phyloP scores from a whole-genome alignment of 2,329 filamentous ascomycete species.

The Penicillium vulpinum region DNA sequence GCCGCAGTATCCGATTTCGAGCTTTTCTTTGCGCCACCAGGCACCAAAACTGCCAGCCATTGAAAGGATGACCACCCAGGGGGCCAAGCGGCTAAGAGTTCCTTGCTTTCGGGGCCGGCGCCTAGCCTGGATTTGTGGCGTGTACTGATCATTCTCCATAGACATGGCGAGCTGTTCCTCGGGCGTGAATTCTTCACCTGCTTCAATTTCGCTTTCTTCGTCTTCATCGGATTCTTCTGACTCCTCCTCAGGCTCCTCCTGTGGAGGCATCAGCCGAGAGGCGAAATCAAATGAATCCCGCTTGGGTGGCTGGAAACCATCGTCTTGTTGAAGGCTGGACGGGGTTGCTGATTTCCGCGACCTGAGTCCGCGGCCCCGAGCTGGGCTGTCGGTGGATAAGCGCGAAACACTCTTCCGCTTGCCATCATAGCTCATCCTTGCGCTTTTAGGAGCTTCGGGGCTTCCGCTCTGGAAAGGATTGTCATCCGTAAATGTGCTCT shows the following conservation, averaged over 20 bases:
- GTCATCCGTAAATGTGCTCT: conserved; percentile 77
- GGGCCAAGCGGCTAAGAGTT: conserved; percentile 59
- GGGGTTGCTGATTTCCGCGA: conserved; percentile 36
- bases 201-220: conserved; percentile 58
- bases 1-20: conserved; percentile 94
- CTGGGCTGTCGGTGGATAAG: conserved; percentile 36
- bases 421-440: conserved; percentile 37
- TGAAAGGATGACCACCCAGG: conserved; percentile 70
- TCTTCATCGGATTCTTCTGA: conserved; percentile 47
- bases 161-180: conserved; percentile 83
- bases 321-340: conserved; percentile 49
- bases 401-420: conserved; percentile 54
- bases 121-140: conserved; percentile 20
- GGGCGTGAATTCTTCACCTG: conserved; percentile 90
- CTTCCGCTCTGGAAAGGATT: conserved; percentile 92
- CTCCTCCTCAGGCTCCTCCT: conserved; percentile 43
- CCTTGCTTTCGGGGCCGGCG: conserved; percentile 40
- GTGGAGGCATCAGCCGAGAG: conserved; percentile 39
- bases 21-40: conserved; percentile 92
- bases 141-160: conserved; percentile 65
- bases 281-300: conserved; percentile 62
- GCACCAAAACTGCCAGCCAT: conserved; percentile 70
- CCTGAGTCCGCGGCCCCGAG: conserved; percentile 27
- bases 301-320: conserved; percentile 55
- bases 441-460: conserved; percentile 48